Evolutionary conservation across 768 basidiomycete genomes (phyloP).

Genomic region (Vararia minispora): DNA sequence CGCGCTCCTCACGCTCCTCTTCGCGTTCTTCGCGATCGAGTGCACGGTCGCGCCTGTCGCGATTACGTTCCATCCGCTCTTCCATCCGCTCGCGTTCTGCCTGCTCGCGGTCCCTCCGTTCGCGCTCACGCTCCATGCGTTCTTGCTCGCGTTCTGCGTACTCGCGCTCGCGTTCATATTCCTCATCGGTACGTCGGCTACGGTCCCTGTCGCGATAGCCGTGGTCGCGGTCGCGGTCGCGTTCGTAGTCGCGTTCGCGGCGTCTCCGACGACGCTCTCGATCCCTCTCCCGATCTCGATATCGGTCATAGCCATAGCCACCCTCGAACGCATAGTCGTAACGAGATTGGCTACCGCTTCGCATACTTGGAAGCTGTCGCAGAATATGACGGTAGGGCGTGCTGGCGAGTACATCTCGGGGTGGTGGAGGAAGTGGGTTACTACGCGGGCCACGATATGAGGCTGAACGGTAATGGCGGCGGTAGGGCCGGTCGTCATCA

Average conservation of each 20-base stretch:
- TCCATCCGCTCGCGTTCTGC: background rate
- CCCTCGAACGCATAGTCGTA: constrained; percentile 13
- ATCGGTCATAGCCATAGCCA: constrained; percentile 29
- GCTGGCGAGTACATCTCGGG: constrained; percentile 45
- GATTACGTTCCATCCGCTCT: background rate
- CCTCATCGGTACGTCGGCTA: too few species aligned
- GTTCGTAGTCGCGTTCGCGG: background rate
- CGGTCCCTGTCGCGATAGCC: too few species aligned
- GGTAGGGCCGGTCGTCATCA: constrained; percentile 1
- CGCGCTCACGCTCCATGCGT: background rate
- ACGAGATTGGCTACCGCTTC: constrained; percentile 12
- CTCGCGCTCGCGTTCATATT: too few species aligned
- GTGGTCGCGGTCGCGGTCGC: constrained; percentile 1
- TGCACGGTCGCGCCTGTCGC: background rate
- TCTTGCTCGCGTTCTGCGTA: constrained; percentile 1
- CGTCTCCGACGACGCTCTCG: background rate
- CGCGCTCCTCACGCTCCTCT: too few species aligned
- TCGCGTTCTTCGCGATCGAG: too few species aligned
- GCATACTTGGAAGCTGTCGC: constrained; percentile 29
- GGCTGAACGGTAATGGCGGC: constrained; percentile 6
- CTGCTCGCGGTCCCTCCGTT: background rate
- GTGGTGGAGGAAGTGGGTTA: constrained; percentile 59
- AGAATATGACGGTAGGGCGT: constrained; percentile 48
- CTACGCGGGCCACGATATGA: constrained; percentile 1
- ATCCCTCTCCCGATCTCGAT: constrained; percentile 19